Base-by-base conservation (phyloP, 2,329 filamentous ascomycete species). In the Lojkania enalia region DNA sequence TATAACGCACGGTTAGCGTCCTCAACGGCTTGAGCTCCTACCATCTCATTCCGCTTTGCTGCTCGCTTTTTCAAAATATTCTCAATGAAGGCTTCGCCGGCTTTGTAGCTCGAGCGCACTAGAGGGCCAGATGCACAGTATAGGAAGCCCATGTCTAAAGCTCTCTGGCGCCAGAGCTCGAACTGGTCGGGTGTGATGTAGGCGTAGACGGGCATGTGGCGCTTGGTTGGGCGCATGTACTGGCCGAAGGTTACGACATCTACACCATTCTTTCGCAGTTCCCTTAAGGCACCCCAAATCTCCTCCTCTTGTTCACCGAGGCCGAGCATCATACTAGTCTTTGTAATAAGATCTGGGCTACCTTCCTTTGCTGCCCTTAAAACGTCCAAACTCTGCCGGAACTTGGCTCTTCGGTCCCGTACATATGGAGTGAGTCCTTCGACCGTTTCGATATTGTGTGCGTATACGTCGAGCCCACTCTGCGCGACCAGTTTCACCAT, bases 241-340 rank as follows among this genome's bases (percentile, higher is more conserved):
- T 99, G 94, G n/a, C 94, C 94, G 58, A 99, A 99, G 0, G 94
- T 99, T 46, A 99, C 90, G 11, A 99, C 90, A 59, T 99, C 94
- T 35, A 96, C 91, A 48, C 88, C 77, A 46, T 84, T 81, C 54
- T 85, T 85, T 46, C 94, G 82, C 11, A 99, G 80, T 68, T 95
- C 88, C 68, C 77, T 81, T 48, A 97, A 72, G 0, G 92, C 83
- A 52, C 88, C 82, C 81, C 84, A 86, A 1, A 99, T 71, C 73
- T 97, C 87, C 14, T 87, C 81, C 61, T 97, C 91, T 19, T 85
- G 90, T 78, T 99, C 94, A 11, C 94, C 94, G 4, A 99, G 74
- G 3, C 94, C 94, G 18, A 99, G 79, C 94, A 99, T 99, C 52
- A 99, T 83, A 58, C 90, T 96, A 1, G 94, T 97, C 80, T 99